Base-by-base conservation (phyloP, 1,139 yeast genomes). In the Scheffersomyces titani region DNA sequence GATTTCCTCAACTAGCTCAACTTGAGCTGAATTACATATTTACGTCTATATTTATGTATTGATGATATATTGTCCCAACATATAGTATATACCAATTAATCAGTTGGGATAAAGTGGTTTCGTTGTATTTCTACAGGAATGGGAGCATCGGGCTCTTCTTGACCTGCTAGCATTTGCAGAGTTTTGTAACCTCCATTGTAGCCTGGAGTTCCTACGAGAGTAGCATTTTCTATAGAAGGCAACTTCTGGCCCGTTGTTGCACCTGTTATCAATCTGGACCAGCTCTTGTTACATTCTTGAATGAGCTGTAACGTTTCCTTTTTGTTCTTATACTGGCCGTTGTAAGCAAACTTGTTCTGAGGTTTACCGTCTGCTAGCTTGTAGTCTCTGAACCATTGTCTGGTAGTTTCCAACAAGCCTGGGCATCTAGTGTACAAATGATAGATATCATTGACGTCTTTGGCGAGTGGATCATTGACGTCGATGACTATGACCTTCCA, bases 351-450 rank as follows among this genome's bases (percentile, higher is more conserved):
- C 71, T 84, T 84, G 76, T 92, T 92, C 71, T 83, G 87, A 62
- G 96, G 94, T 80, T 92, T 92, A 55, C 96, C 97, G 70, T 91
- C 97, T 48, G 97, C 96, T 59, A 89, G 81, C 77, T 92, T 92
- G 83, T 92, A 92, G 70, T 90, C 89, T 73, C 92, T 84, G 82
- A 92, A 90, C 97, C 97, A 92, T 73, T 88, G 92, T 69, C 90
- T 85, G 52, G 97, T 90, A 55, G 93, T 87, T 72, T 89, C 86
- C 68, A 91, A 80, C 61, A 91, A 80, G 54, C 96, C 94, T 59
- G 97, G 97, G 71, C 90, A 83, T 67, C 85, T 85, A 65, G 79
- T 80, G 67, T 83, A 88, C 58, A 92, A 91, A 69, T 91, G 97
- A 66, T 85, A 88, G 60, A 92, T 83, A 71, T 89, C 94, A 69